These are phyloP conservation scores for Aspergillus fumigatiaffinis DNA, from an alignment of 2,329 filamentous ascomycete genomes.

Conservation along the genomic window DNA sequence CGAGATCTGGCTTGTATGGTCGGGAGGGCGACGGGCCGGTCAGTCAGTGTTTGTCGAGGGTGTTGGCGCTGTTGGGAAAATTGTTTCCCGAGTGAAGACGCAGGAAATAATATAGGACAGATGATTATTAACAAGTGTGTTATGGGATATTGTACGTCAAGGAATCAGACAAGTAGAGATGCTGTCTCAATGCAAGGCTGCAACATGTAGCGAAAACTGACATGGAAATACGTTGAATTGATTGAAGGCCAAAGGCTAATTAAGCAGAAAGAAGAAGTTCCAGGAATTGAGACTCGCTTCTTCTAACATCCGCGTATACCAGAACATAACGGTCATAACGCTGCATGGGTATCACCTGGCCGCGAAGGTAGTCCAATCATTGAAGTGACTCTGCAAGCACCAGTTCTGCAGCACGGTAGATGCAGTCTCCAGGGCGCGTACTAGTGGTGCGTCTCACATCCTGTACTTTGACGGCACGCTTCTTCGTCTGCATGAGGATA, in stretches of 20 bases:
- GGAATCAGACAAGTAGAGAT: too few relatives aligned
- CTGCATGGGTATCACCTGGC: conserved; percentile 1
- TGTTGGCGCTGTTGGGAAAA: conserved; percentile 3
- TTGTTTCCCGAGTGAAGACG: background rate
- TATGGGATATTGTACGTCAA: too few relatives aligned
- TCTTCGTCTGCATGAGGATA: conserved; percentile 5
- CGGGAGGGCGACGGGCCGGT: conserved; percentile 2
- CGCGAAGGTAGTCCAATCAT: conserved; percentile 5
- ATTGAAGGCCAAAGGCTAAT: too few relatives aligned
- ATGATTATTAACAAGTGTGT: too few relatives aligned
- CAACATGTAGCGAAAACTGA: too few relatives aligned
- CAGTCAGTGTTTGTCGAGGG: conserved; percentile 2
- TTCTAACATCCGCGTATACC: background rate
- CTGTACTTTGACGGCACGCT: conserved; percentile 2
- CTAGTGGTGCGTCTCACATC: conserved; percentile 1
- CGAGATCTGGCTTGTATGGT: background rate
- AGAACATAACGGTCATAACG: background rate
- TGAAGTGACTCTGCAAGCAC: conserved; percentile 3
- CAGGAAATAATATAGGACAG: too few relatives aligned
- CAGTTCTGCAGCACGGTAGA: conserved; percentile 4
- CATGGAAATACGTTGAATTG: background rate
- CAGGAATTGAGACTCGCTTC: too few relatives aligned
- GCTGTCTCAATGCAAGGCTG: too few relatives aligned
- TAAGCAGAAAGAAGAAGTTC: too few relatives aligned
- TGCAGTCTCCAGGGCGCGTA: background rate